These are phyloP conservation scores for Mimosa pudica DNA, from an alignment of 306 rosid genomes.

Conservation along the genomic window DNA sequence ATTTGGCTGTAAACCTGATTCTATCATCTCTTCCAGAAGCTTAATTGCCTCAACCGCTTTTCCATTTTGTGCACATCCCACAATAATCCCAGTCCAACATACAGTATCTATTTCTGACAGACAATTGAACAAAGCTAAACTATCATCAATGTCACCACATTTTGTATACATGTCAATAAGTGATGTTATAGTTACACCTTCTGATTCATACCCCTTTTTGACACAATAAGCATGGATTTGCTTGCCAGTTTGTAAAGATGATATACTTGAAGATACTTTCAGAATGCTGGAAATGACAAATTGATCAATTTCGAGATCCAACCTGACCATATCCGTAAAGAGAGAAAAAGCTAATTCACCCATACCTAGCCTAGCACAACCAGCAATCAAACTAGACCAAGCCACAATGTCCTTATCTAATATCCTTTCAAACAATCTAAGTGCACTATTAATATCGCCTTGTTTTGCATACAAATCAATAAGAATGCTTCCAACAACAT, in stretches of 20 bases:
- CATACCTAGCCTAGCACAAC: slow-evolving; percentile 67
- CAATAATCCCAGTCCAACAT: slow-evolving; percentile 91
- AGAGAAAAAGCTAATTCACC: slow-evolving; percentile 26
- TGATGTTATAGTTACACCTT: slow-evolving; percentile 66
- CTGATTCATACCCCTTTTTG: slow-evolving; percentile 72
- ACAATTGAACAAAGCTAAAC: slow-evolving; percentile 57
- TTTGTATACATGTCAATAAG: slow-evolving; percentile 80
- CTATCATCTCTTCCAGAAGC: slow-evolving; percentile 63
- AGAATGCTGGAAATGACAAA: slow-evolving; percentile 66
- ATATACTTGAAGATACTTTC: slow-evolving; percentile 66
- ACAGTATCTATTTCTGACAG: slow-evolving; percentile 56
- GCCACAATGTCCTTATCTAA: slow-evolving; percentile 71
- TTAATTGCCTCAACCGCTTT: slow-evolving; percentile 64
- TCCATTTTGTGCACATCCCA: slow-evolving; percentile 94
- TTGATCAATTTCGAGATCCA: slow-evolving; percentile 64
- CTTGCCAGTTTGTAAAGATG: slow-evolving; percentile 74
- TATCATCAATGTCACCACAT: slow-evolving; percentile 82
- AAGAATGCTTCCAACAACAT: slow-evolving; percentile 82
- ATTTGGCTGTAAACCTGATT: slow-evolving; percentile 65
- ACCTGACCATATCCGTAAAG: slow-evolving; percentile 50
- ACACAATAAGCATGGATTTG: slow-evolving; percentile 73
- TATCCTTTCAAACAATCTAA: slow-evolving; percentile 66
- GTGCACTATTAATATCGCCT: slow-evolving; percentile 55
- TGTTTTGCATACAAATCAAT: slow-evolving; percentile 61
- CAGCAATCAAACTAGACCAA: slow-evolving; percentile 85